These are phyloP conservation scores for Geotrichum fermentans DNA, from an alignment of 1,139 yeast species.

Conservation along the genomic window DNA sequence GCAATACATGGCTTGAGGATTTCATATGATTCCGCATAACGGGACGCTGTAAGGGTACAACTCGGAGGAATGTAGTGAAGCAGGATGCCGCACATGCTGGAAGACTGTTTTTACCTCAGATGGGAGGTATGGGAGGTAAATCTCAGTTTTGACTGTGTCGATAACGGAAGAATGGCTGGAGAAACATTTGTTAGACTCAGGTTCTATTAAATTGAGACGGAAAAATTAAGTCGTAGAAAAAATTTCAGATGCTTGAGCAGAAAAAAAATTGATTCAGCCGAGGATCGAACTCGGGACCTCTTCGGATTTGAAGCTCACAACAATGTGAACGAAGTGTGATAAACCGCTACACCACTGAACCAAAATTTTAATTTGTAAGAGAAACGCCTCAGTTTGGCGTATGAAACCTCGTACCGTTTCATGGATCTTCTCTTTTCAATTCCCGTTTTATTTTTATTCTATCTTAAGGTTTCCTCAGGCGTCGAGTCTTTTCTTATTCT, in stretches of 20 bases:
- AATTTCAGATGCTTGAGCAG: not conserved
- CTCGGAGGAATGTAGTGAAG: slow-evolving; percentile 4
- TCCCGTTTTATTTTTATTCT: no score
- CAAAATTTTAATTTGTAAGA: slow-evolving; percentile 2
- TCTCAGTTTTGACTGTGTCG: no score
- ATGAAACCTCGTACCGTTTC: no score
- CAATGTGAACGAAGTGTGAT: slow-evolving; percentile 22
- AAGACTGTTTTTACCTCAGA: not conserved
- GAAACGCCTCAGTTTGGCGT: not conserved
- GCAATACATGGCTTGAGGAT: slow-evolving; percentile 21
- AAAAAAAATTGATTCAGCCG: slow-evolving; percentile 17
- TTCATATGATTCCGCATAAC: slow-evolving; percentile 11
- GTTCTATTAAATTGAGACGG: not conserved
- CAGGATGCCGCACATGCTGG: slow-evolving; percentile 10
- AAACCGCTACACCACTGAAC: slow-evolving; percentile 21
- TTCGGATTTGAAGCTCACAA: slow-evolving; percentile 7
- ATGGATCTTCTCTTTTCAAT: not conserved
- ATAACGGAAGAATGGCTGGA: no score
- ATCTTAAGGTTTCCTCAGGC: no score
- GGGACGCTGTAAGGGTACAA: not conserved
- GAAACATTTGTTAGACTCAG: no score
- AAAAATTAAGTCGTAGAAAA: not conserved
- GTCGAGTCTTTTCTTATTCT: no score
- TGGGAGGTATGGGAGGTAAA: not conserved
- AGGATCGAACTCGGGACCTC: slow-evolving; percentile 22